These are phyloP conservation scores for Clarireedia sp. DNA, from an alignment of 2,329 filamentous ascomycete species.

Conservation along the genomic window DNA sequence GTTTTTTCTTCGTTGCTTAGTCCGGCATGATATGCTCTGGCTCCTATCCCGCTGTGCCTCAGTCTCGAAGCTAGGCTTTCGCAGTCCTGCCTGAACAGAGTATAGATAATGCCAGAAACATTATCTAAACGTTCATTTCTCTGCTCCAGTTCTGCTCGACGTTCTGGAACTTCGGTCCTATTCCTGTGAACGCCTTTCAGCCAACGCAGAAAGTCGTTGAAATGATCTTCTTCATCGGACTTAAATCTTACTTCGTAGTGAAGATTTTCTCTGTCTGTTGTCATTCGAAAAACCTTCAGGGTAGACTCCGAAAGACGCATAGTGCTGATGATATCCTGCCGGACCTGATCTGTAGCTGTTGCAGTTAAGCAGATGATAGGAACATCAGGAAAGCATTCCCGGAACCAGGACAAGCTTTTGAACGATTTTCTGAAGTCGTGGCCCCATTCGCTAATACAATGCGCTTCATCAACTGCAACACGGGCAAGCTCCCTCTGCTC, in stretches of 20 bases:
- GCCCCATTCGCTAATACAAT: slow-evolving; percentile 97
- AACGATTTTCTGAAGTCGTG: slow-evolving; percentile 95
- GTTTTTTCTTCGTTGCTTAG: slow-evolving; percentile 61
- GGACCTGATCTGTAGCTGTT: slow-evolving; percentile 74
- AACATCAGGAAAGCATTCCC: slow-evolving; percentile 70
- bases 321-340: slow-evolving; percentile 72
- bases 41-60: slow-evolving; percentile 60
- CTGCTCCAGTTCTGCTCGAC: slow-evolving; percentile 50
- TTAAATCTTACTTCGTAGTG: slow-evolving; percentile 88
- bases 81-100: slow-evolving; percentile 65
- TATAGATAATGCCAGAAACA: slow-evolving; percentile 74
- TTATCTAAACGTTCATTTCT: slow-evolving; percentile 50
- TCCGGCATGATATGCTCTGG: slow-evolving; percentile 65
- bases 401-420: slow-evolving; percentile 80
- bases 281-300: slow-evolving; percentile 71
- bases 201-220: slow-evolving; percentile 69
- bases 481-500: slow-evolving; percentile 77
- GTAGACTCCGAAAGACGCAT: slow-evolving; percentile 58
- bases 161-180: slow-evolving; percentile 47
- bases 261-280: slow-evolving; percentile 74
- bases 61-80: slow-evolving; percentile 61
- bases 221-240: slow-evolving; percentile 63
- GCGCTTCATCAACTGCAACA: slow-evolving; percentile 87
- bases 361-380: slow-evolving; percentile 91
- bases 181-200: slow-evolving; percentile 64